Conservation (phyloP, 2,329 filamentous ascomycete genomes). For the Xylaria sp. region DNA sequence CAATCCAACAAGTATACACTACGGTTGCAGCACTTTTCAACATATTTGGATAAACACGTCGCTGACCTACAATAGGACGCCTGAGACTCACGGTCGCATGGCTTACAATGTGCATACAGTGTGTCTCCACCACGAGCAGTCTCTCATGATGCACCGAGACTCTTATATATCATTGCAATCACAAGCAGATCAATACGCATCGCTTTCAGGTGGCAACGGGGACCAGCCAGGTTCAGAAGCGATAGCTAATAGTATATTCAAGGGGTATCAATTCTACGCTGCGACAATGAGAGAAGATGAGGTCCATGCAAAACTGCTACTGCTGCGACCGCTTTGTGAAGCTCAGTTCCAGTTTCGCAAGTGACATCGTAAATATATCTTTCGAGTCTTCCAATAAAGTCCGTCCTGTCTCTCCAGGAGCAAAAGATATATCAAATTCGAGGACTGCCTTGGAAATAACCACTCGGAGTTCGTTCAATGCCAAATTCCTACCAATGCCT, state of each 20-base stretch:
- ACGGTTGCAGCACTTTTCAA: too few relatives aligned
- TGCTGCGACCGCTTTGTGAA: conserved; percentile 29
- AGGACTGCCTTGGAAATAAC: conserved; percentile 38
- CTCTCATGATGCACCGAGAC: conserved; percentile 1
- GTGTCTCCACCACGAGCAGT: not conserved
- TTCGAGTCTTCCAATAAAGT: conserved; percentile 35
- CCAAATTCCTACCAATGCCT: conserved; percentile 40
- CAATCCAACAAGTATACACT: not conserved
- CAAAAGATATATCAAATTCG: conserved; percentile 36
- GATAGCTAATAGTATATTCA: not conserved
- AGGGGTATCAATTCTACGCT: conserved; percentile 28
- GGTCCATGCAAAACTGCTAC: not conserved
- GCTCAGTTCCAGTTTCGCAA: conserved; percentile 33
- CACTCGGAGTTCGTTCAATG: conserved; percentile 35
- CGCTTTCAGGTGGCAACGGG: too few relatives aligned
- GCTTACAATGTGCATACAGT: too few relatives aligned
- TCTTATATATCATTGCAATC: not conserved
- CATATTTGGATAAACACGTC: not conserved
- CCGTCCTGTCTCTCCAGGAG: conserved; percentile 35
- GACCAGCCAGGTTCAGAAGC: not conserved
- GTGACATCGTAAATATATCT: conserved; percentile 37
- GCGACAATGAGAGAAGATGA: not conserved
- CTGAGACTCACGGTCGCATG: too few relatives aligned
- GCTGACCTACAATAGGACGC: too few relatives aligned
- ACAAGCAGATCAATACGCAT: not conserved